Base-by-base conservation (phyloP, 805 yeast species). In the Yarrowia sp. region DNA sequence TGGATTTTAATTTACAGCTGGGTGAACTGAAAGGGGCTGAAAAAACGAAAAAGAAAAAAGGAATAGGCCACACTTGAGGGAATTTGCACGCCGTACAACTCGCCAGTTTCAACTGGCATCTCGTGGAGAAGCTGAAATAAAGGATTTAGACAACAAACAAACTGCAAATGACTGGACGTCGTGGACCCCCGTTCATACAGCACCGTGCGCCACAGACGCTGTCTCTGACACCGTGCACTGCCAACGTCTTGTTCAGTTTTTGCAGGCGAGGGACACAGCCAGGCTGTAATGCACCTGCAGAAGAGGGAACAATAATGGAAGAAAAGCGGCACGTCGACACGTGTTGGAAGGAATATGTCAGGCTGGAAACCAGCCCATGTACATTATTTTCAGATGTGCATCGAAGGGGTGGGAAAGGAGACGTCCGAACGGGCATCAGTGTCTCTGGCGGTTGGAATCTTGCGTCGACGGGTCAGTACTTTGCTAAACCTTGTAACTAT, bases 41-140 rank as follows among this genome's bases (percentile, higher is more conserved):
- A 12, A n/a, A 39, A 39, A 22, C 16, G 31, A 27, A 27, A 42
- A 42, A 18, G 16, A 27, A 42, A 14, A 25, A 18, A 18, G 18
- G 12, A 42, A 25, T 25, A 42, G 33, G 7, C 21, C 49, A 27
- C 35, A 29, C 12, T 29, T 44, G 51, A 29, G 51, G 51, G 35
- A 44, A 44, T 44, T 44, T 44, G 25, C 24, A 44, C 51, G 51
- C 51, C 51, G 35, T 29, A n/a, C n/a, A n/a, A n/a, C n/a, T n/a
- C n/a, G n/a, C n/a, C n/a, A n/a, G n/a, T n/a, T n/a, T n/a, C n/a
- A n/a, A n/a, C 8, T 8, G 12, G 33, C 25, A 13, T 18, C 33
- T 12, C 22, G 25, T n/a, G n/a, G 24, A 12, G 47, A 6, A 6
- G 18, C 16, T 12, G 46, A 39, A 22, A 25, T 16, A 41, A 22